Conservation (phyloP, 257 asterid genomes). For the Agastache rugosa region DNA sequence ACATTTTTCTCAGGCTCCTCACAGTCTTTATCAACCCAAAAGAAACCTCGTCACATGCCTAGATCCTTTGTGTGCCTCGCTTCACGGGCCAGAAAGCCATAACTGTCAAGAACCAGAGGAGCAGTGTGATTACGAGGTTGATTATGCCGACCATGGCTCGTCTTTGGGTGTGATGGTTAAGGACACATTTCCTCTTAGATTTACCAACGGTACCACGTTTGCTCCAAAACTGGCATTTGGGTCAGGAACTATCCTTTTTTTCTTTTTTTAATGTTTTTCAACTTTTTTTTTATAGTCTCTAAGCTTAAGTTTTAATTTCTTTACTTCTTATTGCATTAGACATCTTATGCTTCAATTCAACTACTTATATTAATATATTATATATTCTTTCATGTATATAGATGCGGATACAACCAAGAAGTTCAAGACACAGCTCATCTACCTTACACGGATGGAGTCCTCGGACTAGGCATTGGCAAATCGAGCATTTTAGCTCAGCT, state of each 20-base stretch:
- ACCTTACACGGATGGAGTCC: constrained; percentile 85
- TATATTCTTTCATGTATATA: constrained; percentile 36
- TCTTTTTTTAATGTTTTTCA: no score
- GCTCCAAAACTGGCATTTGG: constrained; percentile 80
- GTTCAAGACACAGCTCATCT: constrained; percentile 52
- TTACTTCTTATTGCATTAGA: neutral
- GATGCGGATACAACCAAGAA: constrained; percentile 94
- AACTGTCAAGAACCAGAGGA: constrained; percentile 55
- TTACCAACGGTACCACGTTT: constrained; percentile 59
- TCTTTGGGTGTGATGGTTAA: constrained; percentile 80
- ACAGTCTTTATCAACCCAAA: constrained; percentile 72
- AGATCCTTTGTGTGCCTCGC: constrained; percentile 69
- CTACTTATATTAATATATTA: neutral
- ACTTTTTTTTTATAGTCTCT: neutral
- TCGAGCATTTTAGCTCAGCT: constrained; percentile 77
- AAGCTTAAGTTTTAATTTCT: no score
- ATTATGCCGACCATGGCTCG: constrained; percentile 82
- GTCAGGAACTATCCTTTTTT: constrained; percentile 42
- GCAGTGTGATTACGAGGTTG: constrained; percentile 88
- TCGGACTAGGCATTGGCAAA: constrained; percentile 87
- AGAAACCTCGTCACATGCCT: constrained; percentile 57
- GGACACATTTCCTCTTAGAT: constrained; percentile 64
- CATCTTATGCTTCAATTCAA: neutral
- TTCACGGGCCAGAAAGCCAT: constrained; percentile 49
- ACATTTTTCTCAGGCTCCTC: constrained; percentile 75